These are phyloP conservation scores for Globisporangium radiosum DNA, from an alignment of 352 stramenopile species.

Conservation along the genomic window DNA sequence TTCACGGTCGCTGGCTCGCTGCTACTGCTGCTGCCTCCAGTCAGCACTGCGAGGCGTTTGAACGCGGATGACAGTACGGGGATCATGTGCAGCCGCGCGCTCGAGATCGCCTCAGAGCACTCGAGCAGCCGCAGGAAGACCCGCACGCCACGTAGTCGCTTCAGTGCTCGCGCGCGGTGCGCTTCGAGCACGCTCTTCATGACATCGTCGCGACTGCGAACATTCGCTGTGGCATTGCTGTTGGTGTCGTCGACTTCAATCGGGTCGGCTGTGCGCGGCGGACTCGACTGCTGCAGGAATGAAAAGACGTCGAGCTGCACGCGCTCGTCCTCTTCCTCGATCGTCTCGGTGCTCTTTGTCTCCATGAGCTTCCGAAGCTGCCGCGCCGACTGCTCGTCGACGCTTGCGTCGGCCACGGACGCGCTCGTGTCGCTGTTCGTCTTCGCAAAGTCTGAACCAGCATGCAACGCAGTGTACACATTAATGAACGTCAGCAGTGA, in stretches of 20 bases:
- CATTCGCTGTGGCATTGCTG: background rate
- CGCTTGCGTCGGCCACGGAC: conserved; percentile 12
- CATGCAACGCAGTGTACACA: background rate
- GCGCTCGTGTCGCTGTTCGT: conserved; percentile 5
- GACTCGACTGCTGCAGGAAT: conserved; percentile 60
- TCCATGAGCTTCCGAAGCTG: conserved; percentile 71
- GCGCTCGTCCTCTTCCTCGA: conserved; percentile 83
- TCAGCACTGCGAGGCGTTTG: conserved; percentile 24
- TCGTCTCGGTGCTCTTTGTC: conserved; percentile 61
- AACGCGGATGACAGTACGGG: conserved; percentile 70
- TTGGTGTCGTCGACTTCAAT: background rate
- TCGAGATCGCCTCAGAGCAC: conserved; percentile 47
- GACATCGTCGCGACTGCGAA: conserved; percentile 28
- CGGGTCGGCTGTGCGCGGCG: conserved; percentile 1
- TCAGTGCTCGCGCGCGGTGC: conserved; percentile 40
- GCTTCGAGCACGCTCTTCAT: conserved; percentile 40
- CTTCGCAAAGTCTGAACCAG: conserved; percentile 27
- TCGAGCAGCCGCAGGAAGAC: conserved; percentile 58
- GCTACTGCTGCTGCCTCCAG: background rate
- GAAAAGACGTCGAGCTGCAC: conserved; percentile 76
- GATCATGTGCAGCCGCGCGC: conserved; percentile 63
- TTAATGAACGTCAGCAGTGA: no score
- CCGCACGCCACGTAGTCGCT: conserved; percentile 54
- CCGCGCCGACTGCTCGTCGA: conserved; percentile 30
- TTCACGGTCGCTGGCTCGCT: conserved; percentile 25